A percentile compares a stretch with the other conserved stretches of the same genome.
Conservation (phyloP, 169 alveolate genomes). For the Plasmodium chabaudi region DNA sequence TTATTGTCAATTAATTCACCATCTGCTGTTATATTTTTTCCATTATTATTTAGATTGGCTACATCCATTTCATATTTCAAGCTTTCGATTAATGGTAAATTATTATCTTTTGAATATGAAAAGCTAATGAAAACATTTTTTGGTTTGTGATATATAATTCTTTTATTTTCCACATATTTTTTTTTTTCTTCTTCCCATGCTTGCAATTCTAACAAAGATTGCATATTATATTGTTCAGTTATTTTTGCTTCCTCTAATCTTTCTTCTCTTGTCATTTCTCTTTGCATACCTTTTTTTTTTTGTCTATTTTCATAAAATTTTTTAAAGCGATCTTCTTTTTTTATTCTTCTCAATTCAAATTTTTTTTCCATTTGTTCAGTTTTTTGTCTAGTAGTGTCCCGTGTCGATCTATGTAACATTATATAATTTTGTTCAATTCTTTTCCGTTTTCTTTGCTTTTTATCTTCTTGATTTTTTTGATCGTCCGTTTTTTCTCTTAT, state of each 20-base stretch:
- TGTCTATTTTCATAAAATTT: conserved; percentile 60
- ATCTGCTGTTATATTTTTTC: background rate
- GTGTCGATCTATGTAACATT: conserved; percentile 52
- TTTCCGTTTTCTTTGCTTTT: conserved; percentile 18
- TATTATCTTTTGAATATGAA: conserved; percentile 58
- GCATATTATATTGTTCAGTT: conserved; percentile 84
- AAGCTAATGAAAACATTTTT: conserved; percentile 66
- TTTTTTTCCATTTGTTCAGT: conserved; percentile 64
- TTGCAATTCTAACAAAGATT: conserved; percentile 83
- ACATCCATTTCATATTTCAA: conserved; percentile 43
- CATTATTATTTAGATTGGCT: background rate
- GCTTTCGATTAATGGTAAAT: conserved; percentile 45
- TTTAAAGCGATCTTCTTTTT: conserved; percentile 70
- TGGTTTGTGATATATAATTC: conserved; percentile 58
- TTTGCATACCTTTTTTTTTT: conserved; percentile 43
- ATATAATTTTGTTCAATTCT: conserved; percentile 17
- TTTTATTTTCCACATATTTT: conserved; percentile 30
- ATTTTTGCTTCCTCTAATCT: conserved; percentile 85
- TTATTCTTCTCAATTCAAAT: conserved; percentile 75
- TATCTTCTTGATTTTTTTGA: conserved; percentile 2
- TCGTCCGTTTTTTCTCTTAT: background rate
- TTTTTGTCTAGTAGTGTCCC: conserved; percentile 69
- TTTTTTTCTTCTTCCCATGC: conserved; percentile 84
- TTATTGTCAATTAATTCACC: background rate
- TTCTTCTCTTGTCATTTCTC: conserved; percentile 87